These are phyloP conservation scores for Orbilia brochopaga DNA, from an alignment of 2,329 filamentous ascomycete genomes.

Conservation along the genomic window DNA sequence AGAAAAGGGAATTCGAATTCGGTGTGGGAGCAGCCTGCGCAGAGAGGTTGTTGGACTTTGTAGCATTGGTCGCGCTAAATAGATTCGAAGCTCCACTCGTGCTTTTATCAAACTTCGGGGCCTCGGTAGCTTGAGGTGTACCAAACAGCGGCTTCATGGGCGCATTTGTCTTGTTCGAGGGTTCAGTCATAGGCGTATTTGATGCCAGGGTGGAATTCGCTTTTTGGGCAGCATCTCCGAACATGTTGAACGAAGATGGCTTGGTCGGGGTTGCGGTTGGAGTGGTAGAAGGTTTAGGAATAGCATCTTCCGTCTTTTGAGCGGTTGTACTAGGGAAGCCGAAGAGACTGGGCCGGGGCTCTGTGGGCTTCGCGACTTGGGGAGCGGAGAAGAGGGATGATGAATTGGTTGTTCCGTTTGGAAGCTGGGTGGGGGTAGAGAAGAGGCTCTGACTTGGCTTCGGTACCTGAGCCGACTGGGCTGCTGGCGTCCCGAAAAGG, in stretches of 20 bases:
- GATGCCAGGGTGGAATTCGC: background rate
- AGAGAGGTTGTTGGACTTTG: background rate
- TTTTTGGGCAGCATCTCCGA: constrained; percentile 9
- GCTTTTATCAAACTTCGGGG: background rate
- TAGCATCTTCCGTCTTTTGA: background rate
- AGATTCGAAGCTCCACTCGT: background rate
- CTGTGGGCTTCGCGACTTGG: background rate
- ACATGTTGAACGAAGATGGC: constrained; percentile 16
- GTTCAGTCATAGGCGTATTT: background rate
- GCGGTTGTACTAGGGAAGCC: constrained; percentile 19
- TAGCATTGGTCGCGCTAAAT: background rate
- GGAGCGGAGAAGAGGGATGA: background rate
- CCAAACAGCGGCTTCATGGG: constrained; percentile 23
- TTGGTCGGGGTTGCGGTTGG: constrained; percentile 29
- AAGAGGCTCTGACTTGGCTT: constrained; percentile 28
- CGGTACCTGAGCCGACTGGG: background rate
- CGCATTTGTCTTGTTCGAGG: background rate
- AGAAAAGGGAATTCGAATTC: constrained; percentile 17
- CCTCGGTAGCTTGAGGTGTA: background rate
- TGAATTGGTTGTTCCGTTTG: constrained; percentile 1
- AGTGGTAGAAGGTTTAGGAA: constrained; percentile 18
- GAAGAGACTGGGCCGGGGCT: constrained; percentile 12
- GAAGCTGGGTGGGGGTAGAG: constrained; percentile 6
- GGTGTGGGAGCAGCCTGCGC: background rate
- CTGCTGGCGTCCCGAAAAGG: constrained; percentile 22